Conservation (phyloP, 169 alveolate genomes). For the Plasmodium fragile region DNA sequence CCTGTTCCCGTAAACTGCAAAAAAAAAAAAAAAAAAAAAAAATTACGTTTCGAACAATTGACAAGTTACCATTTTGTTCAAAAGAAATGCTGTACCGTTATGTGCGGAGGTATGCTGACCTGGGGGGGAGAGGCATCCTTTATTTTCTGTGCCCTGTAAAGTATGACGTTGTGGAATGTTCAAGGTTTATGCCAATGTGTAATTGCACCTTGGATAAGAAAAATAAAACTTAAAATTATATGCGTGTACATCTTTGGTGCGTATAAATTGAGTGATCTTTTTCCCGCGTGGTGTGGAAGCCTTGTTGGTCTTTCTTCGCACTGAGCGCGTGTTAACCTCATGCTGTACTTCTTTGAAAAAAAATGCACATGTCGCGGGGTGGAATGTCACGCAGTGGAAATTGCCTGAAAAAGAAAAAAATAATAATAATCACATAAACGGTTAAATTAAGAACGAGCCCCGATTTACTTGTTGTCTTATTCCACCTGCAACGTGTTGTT, state of each 20-base stretch:
- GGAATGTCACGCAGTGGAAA: background rate
- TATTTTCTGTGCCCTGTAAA: background rate
- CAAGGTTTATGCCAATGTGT: background rate
- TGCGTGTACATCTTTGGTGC: background rate
- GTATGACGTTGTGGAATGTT: background rate
- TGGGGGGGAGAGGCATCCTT: background rate
- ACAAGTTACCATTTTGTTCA: background rate
- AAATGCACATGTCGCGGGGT: background rate
- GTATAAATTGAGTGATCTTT: background rate
- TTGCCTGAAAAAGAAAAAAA: background rate
- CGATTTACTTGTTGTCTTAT: background rate
- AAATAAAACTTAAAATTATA: background rate
- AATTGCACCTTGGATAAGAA: background rate
- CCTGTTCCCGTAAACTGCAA: background rate
- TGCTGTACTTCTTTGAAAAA: background rate
- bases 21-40: background rate
- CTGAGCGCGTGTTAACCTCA: background rate
- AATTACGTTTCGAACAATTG: background rate
- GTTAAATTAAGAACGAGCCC: background rate
- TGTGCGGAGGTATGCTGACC: background rate
- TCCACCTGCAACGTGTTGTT: background rate
- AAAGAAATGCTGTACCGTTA: background rate
- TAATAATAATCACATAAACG: background rate
- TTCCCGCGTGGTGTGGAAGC: background rate
- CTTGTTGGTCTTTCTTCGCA: background rate